phyloP scores from a whole-genome alignment of 352 stramenopile species.

The Pythium monospermum region DNA sequence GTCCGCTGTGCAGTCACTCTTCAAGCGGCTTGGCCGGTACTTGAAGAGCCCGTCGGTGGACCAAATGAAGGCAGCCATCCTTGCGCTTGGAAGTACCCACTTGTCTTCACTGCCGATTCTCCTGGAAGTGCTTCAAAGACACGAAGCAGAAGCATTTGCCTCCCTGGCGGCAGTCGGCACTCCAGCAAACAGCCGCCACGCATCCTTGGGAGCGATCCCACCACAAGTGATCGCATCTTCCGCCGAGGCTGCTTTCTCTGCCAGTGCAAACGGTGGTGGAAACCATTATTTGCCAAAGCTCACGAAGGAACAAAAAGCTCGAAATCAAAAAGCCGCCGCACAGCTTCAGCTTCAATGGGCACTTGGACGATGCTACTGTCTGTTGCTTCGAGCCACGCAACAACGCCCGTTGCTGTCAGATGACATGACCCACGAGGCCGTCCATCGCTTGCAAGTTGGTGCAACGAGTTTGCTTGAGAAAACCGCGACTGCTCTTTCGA shows the following conservation, averaged over 20 bases:
- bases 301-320: constrained; percentile 19
- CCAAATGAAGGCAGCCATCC: constrained; percentile 47
- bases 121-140: constrained; percentile 44
- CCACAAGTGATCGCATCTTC: not conserved
- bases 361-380: constrained; percentile 42
- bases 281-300: constrained; percentile 1
- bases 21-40: constrained; percentile 49
- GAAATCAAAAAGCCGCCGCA: constrained; percentile 16
- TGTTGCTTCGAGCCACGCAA: constrained; percentile 36
- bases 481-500: not conserved
- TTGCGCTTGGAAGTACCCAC: constrained; percentile 46
- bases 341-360: constrained; percentile 55
- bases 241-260: too few relatives aligned
- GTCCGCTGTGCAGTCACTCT: constrained; percentile 33
- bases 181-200: constrained; percentile 11
- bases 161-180: not conserved
- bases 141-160: constrained; percentile 51
- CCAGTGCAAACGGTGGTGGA: not conserved
- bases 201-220: constrained; percentile 12
- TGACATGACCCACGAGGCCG: constrained; percentile 16
- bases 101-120: constrained; percentile 31
- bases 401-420: constrained; percentile 13
- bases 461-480: constrained; percentile 10
- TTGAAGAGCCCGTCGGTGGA: constrained; percentile 48
- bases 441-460: constrained; percentile 8